A percentile compares a stretch with the other conserved stretches of the same genome.
Evolutionary conservation across 2,329 filamentous ascomycete genomes (phyloP).

Genomic region (Pyrenochaeta sp.): DNA sequence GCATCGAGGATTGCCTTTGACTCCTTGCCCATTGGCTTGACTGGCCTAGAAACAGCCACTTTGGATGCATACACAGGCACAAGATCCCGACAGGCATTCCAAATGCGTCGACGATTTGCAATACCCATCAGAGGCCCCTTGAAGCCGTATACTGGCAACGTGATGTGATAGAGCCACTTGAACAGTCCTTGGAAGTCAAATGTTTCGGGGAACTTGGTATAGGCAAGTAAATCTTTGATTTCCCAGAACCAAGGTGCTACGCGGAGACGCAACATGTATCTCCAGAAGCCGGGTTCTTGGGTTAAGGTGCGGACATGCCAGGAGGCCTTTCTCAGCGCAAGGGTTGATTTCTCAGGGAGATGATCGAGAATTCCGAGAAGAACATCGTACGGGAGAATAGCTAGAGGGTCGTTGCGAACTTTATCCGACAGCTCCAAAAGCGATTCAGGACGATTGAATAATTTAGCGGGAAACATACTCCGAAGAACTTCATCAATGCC

Average conservation of each 20-base stretch:
- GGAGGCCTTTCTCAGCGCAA: constrained; percentile 21
- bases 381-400: constrained; percentile 19
- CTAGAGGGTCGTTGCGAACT: constrained; percentile 17
- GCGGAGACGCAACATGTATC: constrained; percentile 15
- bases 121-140: constrained; percentile 34
- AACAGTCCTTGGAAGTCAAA: constrained; percentile 26
- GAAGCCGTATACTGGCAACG: constrained; percentile 23
- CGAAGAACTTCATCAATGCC: constrained; percentile 8
- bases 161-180: constrained; percentile 29
- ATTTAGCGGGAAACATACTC: constrained; percentile 12
- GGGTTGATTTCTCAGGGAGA: constrained; percentile 8
- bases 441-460: constrained; percentile 3
- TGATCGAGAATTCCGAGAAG: constrained; percentile 12
- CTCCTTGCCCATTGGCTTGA: constrained; percentile 5
- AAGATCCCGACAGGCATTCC: constrained; percentile 19
- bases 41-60: neutral
- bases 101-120: constrained; percentile 45
- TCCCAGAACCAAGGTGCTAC: constrained; percentile 26
- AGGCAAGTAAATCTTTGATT: neutral
- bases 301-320: constrained; percentile 14
- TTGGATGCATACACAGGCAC: constrained; percentile 7
- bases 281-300: constrained; percentile 17
- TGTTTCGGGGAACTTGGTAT: constrained; percentile 1
- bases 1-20: constrained; percentile 13
- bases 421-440: constrained; percentile 5